Evolutionary conservation across 108 stramenopile species (phyloP), one percentile per base, ranked within the genome.

Genomic region (Conticribra guillardii): DNA sequence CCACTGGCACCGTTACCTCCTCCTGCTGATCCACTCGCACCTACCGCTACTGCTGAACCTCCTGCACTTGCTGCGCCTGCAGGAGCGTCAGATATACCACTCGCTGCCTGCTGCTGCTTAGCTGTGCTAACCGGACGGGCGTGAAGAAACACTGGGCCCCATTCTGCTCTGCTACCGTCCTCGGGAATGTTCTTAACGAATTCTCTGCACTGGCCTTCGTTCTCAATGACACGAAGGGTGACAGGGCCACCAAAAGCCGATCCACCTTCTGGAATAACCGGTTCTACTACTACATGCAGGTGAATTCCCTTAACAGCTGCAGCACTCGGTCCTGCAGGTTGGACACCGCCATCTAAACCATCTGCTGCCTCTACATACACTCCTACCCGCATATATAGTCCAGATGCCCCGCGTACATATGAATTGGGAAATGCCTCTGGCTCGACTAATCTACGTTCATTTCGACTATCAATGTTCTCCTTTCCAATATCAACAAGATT

Each of bases 401-500:
- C 74, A 19, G 87, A 86, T 14, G 88, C 69, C 18, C 90, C 94
- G 44, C 87, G 75, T 2, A 95, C 89, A 66, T 80, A 95, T 5
- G 89, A 90, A 75, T 95, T 95, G 1, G 93, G 93, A 63, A 91
- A 95, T n/a, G 90, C 90, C 67, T 92, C 93, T 17, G 90, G 89
- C 17, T 85, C 81, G 27, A 89, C 86, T 41, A 86, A 75, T 21
- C 82, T 76, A 23, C 79, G 53, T n/a, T 76, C 51, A 4, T 78
- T 80, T n/a, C 84, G 48, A 21, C 80, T 78, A 46, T 89, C 84
- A 18, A 50, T 57, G 19, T 85, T 72, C 8, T 86, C 70, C 45
- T 87, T 81, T 63, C 84, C 89, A 32, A 90, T 88, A 62, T 95
- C 93, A 55, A 95, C 86, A 59, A 92, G 74, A 30, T 78, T 83